phyloP scores from a whole-genome alignment of 352 stramenopile species.

The Globisporangium paroecandrum region DNA sequence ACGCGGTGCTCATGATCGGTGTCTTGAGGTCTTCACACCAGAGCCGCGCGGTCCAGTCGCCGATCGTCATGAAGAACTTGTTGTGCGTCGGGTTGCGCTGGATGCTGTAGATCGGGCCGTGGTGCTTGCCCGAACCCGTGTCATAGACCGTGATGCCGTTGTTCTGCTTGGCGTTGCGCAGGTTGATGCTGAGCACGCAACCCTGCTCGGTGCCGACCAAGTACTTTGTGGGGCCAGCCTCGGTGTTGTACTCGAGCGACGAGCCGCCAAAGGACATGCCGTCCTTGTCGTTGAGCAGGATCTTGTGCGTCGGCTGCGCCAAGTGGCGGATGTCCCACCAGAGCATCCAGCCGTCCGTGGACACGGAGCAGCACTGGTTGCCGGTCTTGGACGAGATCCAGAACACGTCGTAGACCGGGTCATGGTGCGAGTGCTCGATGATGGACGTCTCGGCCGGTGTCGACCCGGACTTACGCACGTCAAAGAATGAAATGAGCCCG shows the following conservation, averaged over 20 bases:
- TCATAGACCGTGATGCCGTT: constrained; percentile 97
- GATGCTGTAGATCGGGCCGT: constrained; percentile 94
- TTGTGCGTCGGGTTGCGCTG: constrained; percentile 96
- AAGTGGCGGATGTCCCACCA: constrained; percentile 90
- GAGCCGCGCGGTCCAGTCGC: constrained; percentile 95
- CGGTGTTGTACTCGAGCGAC: constrained; percentile 96
- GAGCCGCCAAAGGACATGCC: constrained; percentile 90
- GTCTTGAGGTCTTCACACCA: constrained; percentile 97
- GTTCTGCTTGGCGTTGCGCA: constrained; percentile 96
- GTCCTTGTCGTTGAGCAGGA: constrained; percentile 74
- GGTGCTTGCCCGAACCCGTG: constrained; percentile 91
- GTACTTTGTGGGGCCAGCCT: constrained; percentile 96
- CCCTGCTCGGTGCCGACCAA: constrained; percentile 97
- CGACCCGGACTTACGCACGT: constrained; percentile 90
- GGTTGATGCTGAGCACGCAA: constrained; percentile 93
- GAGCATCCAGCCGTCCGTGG: constrained; percentile 93
- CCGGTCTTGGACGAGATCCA: constrained; percentile 96
- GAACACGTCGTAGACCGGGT: constrained; percentile 96
- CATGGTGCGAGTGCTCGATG: constrained; percentile 97
- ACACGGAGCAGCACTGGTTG: constrained; percentile 95
- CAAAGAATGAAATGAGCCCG: constrained; percentile 96
- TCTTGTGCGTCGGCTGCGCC: constrained; percentile 77
- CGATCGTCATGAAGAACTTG: constrained; percentile 98
- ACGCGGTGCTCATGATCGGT: constrained; percentile 97
- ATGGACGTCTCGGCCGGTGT: constrained; percentile 89